Conservation (phyloP, 2,329 filamentous ascomycete species). For the Diplodia mutila region DNA sequence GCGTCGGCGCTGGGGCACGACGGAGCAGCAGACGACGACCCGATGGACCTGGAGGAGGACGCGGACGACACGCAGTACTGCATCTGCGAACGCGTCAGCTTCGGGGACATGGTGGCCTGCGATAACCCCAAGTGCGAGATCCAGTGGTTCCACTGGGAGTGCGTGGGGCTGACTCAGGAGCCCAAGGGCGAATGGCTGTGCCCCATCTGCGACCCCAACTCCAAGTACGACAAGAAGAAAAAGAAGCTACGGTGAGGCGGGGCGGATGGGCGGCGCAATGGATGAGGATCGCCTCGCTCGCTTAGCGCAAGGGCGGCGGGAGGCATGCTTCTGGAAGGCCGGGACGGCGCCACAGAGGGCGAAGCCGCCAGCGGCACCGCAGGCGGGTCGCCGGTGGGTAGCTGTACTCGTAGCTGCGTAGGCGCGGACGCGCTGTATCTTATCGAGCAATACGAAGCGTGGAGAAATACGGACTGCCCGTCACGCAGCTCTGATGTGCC, state of each 20-base stretch:
- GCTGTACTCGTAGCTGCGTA: background rate
- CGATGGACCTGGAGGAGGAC: conserved; percentile 68
- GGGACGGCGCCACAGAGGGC: background rate
- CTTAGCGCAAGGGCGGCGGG: conserved; percentile 16
- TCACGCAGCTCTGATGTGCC: conserved; percentile 18
- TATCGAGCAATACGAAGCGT: conserved; percentile 20
- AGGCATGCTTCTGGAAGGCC: background rate
- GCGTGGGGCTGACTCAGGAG: conserved; percentile 55
- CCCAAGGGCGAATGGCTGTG: conserved; percentile 57
- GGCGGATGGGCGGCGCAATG: background rate
- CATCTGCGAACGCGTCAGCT: conserved; percentile 79
- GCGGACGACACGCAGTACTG: conserved; percentile 80
- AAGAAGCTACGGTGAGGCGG: conserved; percentile 43
- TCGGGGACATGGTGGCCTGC: conserved; percentile 87
- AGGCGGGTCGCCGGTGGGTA: background rate
- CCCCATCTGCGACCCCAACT: conserved; percentile 37
- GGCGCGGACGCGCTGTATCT: background rate
- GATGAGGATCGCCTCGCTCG: conserved; percentile 3
- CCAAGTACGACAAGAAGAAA: conserved; percentile 44
- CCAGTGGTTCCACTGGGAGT: conserved; percentile 86
- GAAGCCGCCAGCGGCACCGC: background rate
- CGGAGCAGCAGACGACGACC: conserved; percentile 76
- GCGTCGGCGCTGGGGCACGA: conserved; percentile 49
- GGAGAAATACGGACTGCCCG: conserved; percentile 21
- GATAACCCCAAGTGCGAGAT: conserved; percentile 80